These are phyloP conservation scores for Hawksworthiomyces lignivorus DNA, from an alignment of 2,329 filamentous ascomycete genomes.

Conservation along the genomic window DNA sequence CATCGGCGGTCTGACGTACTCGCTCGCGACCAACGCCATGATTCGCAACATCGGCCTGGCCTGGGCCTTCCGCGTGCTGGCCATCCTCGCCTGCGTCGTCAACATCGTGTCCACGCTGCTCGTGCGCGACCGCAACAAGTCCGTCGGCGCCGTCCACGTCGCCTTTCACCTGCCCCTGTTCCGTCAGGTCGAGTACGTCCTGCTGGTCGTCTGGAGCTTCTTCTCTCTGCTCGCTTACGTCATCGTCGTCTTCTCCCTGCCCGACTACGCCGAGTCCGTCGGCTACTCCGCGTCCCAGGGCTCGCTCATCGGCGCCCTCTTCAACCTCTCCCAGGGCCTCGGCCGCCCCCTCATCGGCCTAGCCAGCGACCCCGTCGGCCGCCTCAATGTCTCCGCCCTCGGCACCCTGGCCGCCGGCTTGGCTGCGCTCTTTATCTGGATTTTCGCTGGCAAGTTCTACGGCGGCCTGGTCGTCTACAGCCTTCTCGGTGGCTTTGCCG, in stretches of 20 bases:
- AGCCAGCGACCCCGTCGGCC: conserved; percentile 60
- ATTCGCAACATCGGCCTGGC: conserved; percentile 54
- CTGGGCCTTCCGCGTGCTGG: conserved; percentile 61
- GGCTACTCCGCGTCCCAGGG: conserved; percentile 61
- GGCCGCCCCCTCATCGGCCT: conserved; percentile 67
- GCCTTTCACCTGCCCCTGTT: conserved; percentile 60
- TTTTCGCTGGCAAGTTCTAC: conserved; percentile 54
- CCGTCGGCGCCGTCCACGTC: conserved; percentile 57
- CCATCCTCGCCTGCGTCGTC: conserved; percentile 54
- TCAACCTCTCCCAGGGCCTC: conserved; percentile 60
- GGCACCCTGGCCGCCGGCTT: conserved; percentile 59
- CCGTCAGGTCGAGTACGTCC: conserved; percentile 51
- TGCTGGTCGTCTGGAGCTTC: conserved; percentile 60
- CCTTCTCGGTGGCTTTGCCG: conserved; percentile 60
- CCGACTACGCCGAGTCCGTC: conserved; percentile 63
- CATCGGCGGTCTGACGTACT: conserved; percentile 65
- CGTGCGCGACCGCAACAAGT: conserved; percentile 63
- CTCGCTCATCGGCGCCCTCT: conserved; percentile 62
- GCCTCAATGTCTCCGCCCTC: conserved; percentile 63
- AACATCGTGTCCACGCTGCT: conserved; percentile 57
- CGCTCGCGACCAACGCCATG: conserved; percentile 60
- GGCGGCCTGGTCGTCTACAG: conserved; percentile 65
- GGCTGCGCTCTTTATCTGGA: conserved; percentile 65
- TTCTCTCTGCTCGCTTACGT: conserved; percentile 68
- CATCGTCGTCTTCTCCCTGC: conserved; percentile 67